Evolutionary conservation across 2,329 filamentous ascomycete genomes (phyloP), one percentile per base, ranked within the genome.

Genomic region (Exophiala calicioides): DNA sequence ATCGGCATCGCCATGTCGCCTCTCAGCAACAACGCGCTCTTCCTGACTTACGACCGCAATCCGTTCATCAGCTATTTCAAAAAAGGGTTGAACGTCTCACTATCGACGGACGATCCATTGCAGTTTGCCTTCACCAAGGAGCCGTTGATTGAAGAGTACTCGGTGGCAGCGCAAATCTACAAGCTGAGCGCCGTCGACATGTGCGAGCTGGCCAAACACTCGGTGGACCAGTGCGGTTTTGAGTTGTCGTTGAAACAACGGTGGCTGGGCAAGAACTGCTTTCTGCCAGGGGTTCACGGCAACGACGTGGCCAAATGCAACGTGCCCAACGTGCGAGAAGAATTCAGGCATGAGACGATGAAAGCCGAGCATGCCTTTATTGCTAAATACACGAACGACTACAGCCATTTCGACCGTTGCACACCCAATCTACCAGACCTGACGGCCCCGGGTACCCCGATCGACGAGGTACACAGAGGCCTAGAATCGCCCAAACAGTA

Each of bases 1-100:
- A 96, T 98, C 53, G 93, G 93, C 47, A 93, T 98, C 54, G 93
- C 93, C 52, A 98, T 98, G 93, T 97, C 91, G n/a, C 93, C 93
- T 2, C 77, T 98, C 34, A 95, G 90, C 68, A 98, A 98, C 73
- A 98, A 98, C 60, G 93, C 93, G 0, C 72, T 98, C 23, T 98
- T 98, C 71, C 73, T 98, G 41, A 90, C 91, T 1, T 97, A 98
- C 63, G 93, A 98, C 67, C 84, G 94, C 49, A 98, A 98, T 60
- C 93, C 93, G 0, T 98, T 95, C 70, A 78, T 95, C 59, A 88
- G 87, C 61, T 98, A 98, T 69, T 98, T 98, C 75, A 86, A 88
- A 63, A 84, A 93, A 44, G 93, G 93, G 0, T 72, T 98, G 40
- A 98, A 98, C 63, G 90, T 98, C 5, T 97, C 91, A 1, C 74